phyloP scores from a whole-genome alignment of 202 grass and related monocot species.

The Panicum virgatum region DNA sequence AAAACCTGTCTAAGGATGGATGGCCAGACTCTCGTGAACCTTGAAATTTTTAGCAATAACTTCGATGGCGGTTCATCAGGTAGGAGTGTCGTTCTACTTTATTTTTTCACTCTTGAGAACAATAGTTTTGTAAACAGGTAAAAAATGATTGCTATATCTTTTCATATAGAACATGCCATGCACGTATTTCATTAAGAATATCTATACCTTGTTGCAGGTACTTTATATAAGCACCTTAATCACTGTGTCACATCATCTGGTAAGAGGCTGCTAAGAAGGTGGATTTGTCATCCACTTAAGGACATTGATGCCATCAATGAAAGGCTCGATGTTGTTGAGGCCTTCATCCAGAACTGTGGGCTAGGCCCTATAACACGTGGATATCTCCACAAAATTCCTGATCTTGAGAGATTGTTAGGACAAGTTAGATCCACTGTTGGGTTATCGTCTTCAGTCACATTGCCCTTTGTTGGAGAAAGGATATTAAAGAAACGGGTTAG shows the following conservation, averaged over 20 bases:
- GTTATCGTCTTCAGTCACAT: slow-evolving; percentile 48
- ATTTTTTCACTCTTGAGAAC: slow-evolving; percentile 2
- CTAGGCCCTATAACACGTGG: slow-evolving; percentile 53
- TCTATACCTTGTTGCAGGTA: slow-evolving; percentile 56
- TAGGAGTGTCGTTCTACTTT: slow-evolving; percentile 34
- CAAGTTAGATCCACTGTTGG: slow-evolving; percentile 80
- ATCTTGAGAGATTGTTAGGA: slow-evolving; percentile 86
- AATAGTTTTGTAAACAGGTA: slow-evolving; percentile 8
- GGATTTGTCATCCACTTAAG: slow-evolving; percentile 90
- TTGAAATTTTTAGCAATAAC: slow-evolving; percentile 93
- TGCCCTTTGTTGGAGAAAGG: slow-evolving; percentile 75
- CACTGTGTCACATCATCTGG: slow-evolving; percentile 83
- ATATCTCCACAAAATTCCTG: slow-evolving; percentile 69
- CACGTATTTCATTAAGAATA: background rate
- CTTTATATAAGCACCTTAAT: slow-evolving; percentile 91
- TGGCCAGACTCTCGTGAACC: slow-evolving; percentile 94
- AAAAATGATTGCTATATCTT: background rate
- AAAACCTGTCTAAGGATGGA: slow-evolving; percentile 94
- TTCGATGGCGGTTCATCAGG: slow-evolving; percentile 80
- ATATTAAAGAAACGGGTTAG: slow-evolving; percentile 80
- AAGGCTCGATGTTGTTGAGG: slow-evolving; percentile 81
- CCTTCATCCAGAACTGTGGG: slow-evolving; percentile 68
- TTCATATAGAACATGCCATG: background rate
- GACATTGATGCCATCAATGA: slow-evolving; percentile 69
- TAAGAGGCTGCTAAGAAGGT: slow-evolving; percentile 83